Evolutionary conservation across 139 green algal species (phyloP), one percentile per base, ranked within the genome.

Genomic region (Ulvella scutata): DNA sequence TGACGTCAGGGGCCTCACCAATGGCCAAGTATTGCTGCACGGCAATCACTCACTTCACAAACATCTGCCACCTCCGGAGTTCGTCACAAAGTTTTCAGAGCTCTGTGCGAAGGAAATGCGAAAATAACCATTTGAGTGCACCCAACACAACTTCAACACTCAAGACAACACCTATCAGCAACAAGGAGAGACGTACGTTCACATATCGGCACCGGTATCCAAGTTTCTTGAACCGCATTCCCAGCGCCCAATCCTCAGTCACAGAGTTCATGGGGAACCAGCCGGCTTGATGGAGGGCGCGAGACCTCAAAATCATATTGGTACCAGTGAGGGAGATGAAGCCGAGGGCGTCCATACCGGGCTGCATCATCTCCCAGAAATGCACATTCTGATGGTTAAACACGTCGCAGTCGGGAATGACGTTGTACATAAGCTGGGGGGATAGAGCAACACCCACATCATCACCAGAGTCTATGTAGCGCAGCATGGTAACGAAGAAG

Each of bases 311-410:
- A 77, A 91, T 82, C 75, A 93, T 94, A 81, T 90, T 90, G 61
- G 85, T 89, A 23, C 79, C 76, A 21, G 76, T 82, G 43, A 76
- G 79, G 3, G 79, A 76, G 26, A 86, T 78, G 73, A 82, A 86
- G 31, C 79, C 79, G 20, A 75, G 39, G 3, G 72, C 44, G 72
- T 82, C 75, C 33, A 60, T 78, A 38, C 79, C 79, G 0, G 79
- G 79, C 67, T 79, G 79, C 38, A 82, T 72, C 31, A 84, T 84
- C 81, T 90, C 84, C 88, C 88, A 91, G 81, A 91, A 91, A 75
- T 92, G 88, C 29, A 90, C 82, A 77, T 94, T 94, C 80, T 86
- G 88, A 80, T 93, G 88, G 84, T 94, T 94, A 85, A 94, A 94
- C 74, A 94, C 87, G 81, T 94, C 88, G 20, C 76, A 80, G 44